phyloP scores from a whole-genome alignment of 1,284 basidiomycete genomes.

The Coriolopsis trogii region DNA sequence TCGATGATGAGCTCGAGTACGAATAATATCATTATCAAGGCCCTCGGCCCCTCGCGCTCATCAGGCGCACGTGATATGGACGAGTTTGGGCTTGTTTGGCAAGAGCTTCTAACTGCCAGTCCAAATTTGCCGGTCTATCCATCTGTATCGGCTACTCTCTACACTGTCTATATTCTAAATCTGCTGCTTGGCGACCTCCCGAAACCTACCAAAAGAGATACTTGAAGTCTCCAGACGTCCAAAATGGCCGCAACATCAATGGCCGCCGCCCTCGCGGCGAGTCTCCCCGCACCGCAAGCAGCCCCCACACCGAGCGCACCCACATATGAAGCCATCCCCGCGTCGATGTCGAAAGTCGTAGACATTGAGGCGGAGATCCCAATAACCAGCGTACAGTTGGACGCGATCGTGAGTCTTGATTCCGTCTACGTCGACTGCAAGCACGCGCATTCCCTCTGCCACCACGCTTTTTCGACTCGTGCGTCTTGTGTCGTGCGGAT shows the following conservation, averaged over 20 bases:
- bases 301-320: conserved; percentile 63
- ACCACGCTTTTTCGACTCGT: not conserved
- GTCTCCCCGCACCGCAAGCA: conserved; percentile 68
- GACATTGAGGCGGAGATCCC: conserved; percentile 90
- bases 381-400: conserved; percentile 77
- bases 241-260: conserved; percentile 74
- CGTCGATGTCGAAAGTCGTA: conserved; percentile 87
- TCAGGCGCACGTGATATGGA: conserved; percentile 25
- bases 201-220: too few species aligned
- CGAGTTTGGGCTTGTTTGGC: conserved; percentile 32
- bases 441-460: not conserved
- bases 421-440: too few species aligned
- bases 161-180: not conserved
- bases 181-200: not conserved
- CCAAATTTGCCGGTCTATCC: conserved; percentile 16
- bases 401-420: conserved; percentile 70
- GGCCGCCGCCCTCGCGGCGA: conserved; percentile 87
- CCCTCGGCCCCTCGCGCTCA: not conserved
- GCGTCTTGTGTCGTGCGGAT: too few species aligned
- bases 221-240: not conserved
- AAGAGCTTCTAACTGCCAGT: conserved; percentile 19
- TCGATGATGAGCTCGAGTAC: too few species aligned
- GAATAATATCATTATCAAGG: not conserved
- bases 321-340: conserved; percentile 80
- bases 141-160: conserved; percentile 3